A percentile compares a stretch with the other conserved stretches of the same genome.
Evolutionary conservation across 371 early-diverging fungal genomes (phyloP).

Genomic region (Apophysomyces sp.): DNA sequence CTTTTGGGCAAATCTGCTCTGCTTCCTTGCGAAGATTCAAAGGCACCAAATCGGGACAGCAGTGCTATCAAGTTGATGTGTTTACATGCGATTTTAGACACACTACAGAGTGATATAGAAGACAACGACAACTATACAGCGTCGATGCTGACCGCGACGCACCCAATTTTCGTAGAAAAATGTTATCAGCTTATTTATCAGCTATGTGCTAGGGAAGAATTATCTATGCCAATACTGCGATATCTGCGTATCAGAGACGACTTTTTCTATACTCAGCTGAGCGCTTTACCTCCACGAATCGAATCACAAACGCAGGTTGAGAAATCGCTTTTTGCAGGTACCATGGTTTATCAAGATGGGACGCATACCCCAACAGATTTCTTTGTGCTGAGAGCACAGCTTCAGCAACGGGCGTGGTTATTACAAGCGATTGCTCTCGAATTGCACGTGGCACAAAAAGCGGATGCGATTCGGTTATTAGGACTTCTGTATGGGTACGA

Average conservation of each 20-base stretch:
- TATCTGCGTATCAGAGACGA: slow-evolving; percentile 75
- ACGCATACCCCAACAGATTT: slow-evolving; percentile 38
- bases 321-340: slow-evolving; percentile 16
- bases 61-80: slow-evolving; percentile 40
- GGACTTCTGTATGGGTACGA: slow-evolving; percentile 16
- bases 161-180: slow-evolving; percentile 81
- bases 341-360: slow-evolving; percentile 10
- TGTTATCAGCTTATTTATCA: slow-evolving; percentile 81
- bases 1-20: slow-evolving; percentile 74
- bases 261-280: slow-evolving; percentile 64
- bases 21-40: slow-evolving; percentile 19
- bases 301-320: slow-evolving; percentile 6
- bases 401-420: slow-evolving; percentile 86
- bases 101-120: slow-evolving; percentile 48
- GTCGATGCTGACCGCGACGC: slow-evolving; percentile 47
- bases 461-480: slow-evolving; percentile 6
- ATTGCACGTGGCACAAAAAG: slow-evolving; percentile 54
- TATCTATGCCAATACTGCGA: slow-evolving; percentile 68
- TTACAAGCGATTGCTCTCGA: slow-evolving; percentile 81
- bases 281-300: slow-evolving; percentile 32
- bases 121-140: slow-evolving; percentile 2
- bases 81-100: slow-evolving; percentile 66
- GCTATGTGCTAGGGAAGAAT: slow-evolving; percentile 67
- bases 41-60: slow-evolving; percentile 23
- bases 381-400: slow-evolving; percentile 51